Evolutionary conservation across 1,284 basidiomycete genomes (phyloP).

Genomic region (Anthracocystis setariae): DNA sequence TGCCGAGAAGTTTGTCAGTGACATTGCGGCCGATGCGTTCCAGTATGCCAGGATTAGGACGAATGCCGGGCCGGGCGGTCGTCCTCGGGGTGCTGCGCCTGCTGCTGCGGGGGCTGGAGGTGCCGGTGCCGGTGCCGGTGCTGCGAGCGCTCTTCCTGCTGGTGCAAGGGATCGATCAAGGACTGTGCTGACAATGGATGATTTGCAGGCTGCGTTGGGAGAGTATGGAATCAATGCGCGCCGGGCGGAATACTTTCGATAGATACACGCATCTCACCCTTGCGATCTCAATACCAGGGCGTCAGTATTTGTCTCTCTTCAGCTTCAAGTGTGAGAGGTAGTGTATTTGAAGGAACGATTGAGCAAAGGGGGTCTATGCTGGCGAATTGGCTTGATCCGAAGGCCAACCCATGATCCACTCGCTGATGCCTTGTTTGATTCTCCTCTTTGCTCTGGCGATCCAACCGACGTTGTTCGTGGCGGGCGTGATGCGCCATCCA

Average conservation of each 20-base stretch:
- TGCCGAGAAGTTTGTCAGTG: conserved; percentile 97
- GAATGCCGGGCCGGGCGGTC: conserved; percentile 69
- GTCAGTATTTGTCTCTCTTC: not conserved
- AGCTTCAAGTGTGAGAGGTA: not conserved
- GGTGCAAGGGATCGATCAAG: conserved; percentile 78
- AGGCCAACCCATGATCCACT: conserved; percentile 33
- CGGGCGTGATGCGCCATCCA: conserved; percentile 27
- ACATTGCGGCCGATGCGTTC: conserved; percentile 95
- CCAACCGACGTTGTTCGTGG: conserved; percentile 9
- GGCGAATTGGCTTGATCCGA: not conserved
- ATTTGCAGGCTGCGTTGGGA: conserved; percentile 86
- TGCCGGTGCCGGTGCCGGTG: conserved; percentile 19
- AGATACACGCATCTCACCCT: not conserved
- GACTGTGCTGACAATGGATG: conserved; percentile 98
- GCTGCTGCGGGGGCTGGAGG: conserved; percentile 14
- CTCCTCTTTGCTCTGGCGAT: conserved; percentile 6
- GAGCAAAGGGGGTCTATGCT: not conserved
- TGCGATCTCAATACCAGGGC: conserved; percentile 4
- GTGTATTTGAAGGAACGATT: not conserved
- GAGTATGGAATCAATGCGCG: conserved; percentile 79
- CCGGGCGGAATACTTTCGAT: conserved; percentile 65
- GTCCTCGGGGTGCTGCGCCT: conserved; percentile 40
- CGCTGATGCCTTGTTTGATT: conserved; percentile 1
- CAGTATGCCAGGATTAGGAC: conserved; percentile 94
- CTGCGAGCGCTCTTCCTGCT: conserved; percentile 12